These are phyloP conservation scores for Aspergillus uvarum DNA, from an alignment of 2,329 filamentous ascomycete species.

Conservation along the genomic window DNA sequence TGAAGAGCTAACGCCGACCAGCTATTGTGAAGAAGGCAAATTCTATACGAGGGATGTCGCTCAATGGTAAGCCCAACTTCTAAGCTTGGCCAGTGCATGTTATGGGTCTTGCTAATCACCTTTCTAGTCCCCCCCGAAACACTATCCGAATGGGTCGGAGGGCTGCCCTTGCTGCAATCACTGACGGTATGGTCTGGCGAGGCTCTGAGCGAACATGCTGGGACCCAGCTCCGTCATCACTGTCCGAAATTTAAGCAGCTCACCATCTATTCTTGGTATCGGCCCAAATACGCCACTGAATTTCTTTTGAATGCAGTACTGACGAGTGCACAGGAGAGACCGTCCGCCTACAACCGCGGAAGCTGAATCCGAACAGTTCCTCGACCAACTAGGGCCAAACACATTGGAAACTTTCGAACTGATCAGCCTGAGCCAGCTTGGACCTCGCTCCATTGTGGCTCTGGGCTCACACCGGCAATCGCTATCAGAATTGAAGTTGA, in stretches of 20 bases:
- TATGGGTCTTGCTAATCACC: slow-evolving; percentile 2
- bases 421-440: slow-evolving; percentile 56
- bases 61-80: slow-evolving; percentile 41
- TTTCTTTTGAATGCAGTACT: background rate
- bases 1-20: slow-evolving; percentile 21
- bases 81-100: background rate
- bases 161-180: slow-evolving; percentile 57
- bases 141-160: slow-evolving; percentile 60
- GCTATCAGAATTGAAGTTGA: slow-evolving; percentile 54
- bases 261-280: slow-evolving; percentile 55
- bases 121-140: slow-evolving; percentile 49
- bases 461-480: slow-evolving; percentile 56
- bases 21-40: slow-evolving; percentile 50
- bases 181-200: slow-evolving; percentile 63
- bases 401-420: slow-evolving; percentile 60
- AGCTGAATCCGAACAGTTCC: slow-evolving; percentile 58
- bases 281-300: background rate
- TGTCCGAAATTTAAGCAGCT: slow-evolving; percentile 64
- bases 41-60: slow-evolving; percentile 61
- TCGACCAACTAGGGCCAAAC: slow-evolving; percentile 56
- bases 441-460: slow-evolving; percentile 54
- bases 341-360: slow-evolving; percentile 50
- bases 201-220: slow-evolving; percentile 56
- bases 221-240: slow-evolving; percentile 54
- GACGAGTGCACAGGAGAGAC: slow-evolving; percentile 34